These are phyloP conservation scores for Paraurostyla sp. DNA, from an alignment of 73 alveolate species.

Conservation along the genomic window DNA sequence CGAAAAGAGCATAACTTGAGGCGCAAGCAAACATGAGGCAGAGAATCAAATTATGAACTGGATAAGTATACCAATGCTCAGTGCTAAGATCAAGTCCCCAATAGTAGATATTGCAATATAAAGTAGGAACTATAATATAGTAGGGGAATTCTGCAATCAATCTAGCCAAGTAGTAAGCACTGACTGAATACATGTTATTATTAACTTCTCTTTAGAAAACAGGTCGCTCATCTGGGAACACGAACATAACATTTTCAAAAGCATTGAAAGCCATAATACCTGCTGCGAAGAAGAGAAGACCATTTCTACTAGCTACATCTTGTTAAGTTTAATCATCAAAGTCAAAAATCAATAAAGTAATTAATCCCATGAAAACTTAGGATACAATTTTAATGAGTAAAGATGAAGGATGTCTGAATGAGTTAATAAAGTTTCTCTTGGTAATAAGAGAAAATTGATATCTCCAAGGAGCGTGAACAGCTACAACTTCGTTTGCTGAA, in stretches of 20 bases:
- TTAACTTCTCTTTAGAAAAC: constrained; percentile 78
- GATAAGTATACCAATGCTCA: constrained; percentile 16
- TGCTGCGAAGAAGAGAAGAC: constrained; percentile 81
- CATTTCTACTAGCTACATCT: constrained; percentile 77
- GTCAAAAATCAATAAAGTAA: constrained; percentile 53
- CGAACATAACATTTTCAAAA: constrained; percentile 56
- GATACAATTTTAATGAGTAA: constrained; percentile 14
- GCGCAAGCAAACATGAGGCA: constrained; percentile 17
- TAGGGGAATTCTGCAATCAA: constrained; percentile 71
- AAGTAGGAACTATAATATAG: constrained; percentile 25
- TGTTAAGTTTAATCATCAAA: constrained; percentile 10
- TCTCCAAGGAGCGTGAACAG: background rate
- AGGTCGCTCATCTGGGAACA: constrained; percentile 86
- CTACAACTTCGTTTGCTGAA: background rate
- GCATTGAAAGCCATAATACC: constrained; percentile 58
- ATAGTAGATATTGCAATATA: constrained; percentile 32
- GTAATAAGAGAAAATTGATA: background rate
- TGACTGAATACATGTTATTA: constrained; percentile 70
- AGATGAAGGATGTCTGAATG: constrained; percentile 43
- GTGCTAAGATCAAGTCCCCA: constrained; percentile 62
- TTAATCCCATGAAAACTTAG: constrained; percentile 17
- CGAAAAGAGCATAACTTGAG: constrained; percentile 25
- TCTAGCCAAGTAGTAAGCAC: constrained; percentile 78
- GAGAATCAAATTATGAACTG: constrained; percentile 12
- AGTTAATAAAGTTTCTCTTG: constrained; percentile 42